phyloP scores from a whole-genome alignment of 2,329 filamentous ascomycete genomes.

The Aspergillus viridinutans region DNA sequence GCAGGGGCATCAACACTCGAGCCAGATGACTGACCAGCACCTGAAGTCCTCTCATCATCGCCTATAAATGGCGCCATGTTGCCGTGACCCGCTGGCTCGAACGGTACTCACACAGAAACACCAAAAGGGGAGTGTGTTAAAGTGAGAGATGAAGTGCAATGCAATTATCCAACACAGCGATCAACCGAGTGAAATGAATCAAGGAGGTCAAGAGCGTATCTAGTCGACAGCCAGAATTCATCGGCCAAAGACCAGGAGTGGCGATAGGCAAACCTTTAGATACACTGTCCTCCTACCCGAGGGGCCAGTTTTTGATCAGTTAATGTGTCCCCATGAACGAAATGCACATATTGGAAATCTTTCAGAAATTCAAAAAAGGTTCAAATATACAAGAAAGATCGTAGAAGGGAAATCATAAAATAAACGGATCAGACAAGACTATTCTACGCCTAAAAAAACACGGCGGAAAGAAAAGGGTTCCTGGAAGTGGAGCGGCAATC shows the following conservation, averaged over 20 bases:
- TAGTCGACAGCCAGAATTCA: neutral
- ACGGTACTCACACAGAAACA: neutral
- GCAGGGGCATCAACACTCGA: neutral
- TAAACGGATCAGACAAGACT: neutral
- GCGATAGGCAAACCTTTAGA: neutral
- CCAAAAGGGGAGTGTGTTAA: neutral
- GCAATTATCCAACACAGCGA: neutral
- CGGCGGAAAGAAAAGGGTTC: neutral
- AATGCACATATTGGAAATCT: neutral
- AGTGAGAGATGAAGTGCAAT: neutral
- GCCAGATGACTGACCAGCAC: neutral
- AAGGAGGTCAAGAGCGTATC: neutral
- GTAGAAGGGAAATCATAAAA: neutral
- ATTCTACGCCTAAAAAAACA: neutral
- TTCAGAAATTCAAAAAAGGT: neutral
- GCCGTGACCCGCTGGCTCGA: neutral
- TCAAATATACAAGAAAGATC: neutral
- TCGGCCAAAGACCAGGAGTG: neutral
- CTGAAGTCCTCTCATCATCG: constrained; percentile 15
- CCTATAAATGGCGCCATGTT: constrained; percentile 30
- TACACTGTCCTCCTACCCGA: neutral
- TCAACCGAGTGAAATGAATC: neutral
- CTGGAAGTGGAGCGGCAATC: constrained; percentile 10
- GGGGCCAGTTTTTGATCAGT: neutral
- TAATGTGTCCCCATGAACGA: neutral